Percentiles rank a stretch among this genome's conserved stretches.
phyloP scores from a whole-genome alignment of 1,284 basidiomycete species.

The Vanrija humicola region DNA sequence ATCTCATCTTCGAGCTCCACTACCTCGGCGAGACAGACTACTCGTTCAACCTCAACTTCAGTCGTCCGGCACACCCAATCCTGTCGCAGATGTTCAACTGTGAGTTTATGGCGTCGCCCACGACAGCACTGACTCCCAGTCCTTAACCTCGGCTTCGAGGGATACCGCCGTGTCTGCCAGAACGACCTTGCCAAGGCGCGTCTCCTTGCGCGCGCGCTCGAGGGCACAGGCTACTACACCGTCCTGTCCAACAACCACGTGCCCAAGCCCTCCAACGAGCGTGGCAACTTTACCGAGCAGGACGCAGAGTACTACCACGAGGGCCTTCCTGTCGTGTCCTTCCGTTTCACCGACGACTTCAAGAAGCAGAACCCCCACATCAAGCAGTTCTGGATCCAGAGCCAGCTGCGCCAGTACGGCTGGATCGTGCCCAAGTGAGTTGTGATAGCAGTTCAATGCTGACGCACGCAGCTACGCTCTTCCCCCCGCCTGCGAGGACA shows the following conservation, averaged over 20 bases:
- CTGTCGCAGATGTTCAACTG: constrained; percentile 88
- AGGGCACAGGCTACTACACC: constrained; percentile 70
- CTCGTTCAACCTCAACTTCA: constrained; percentile 91
- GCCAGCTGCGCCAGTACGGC: constrained; percentile 42
- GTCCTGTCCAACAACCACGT: constrained; percentile 52
- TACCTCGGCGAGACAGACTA: constrained; percentile 60
- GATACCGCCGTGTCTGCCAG: constrained; percentile 68
- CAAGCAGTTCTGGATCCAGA: constrained; percentile 84
- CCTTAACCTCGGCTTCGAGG: constrained; percentile 71
- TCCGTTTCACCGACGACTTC: constrained; percentile 81
- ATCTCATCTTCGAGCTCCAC: constrained; percentile 91
- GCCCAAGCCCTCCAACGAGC: constrained; percentile 28
- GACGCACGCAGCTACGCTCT: constrained; percentile 59
- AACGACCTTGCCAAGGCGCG: constrained; percentile 78
- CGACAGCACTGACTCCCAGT: constrained; percentile 39
- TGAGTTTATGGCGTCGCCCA: constrained; percentile 12
- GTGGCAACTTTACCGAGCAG: constrained; percentile 12
- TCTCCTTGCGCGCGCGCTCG: constrained; percentile 77
- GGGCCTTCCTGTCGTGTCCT: constrained; percentile 85
- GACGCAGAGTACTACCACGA: constrained; percentile 37
- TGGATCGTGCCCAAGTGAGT: constrained; percentile 70
- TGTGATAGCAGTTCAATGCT: background rate
- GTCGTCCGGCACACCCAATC: constrained; percentile 72
- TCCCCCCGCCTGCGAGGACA: constrained; percentile 62
- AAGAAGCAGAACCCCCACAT: constrained; percentile 65